These are phyloP conservation scores for Sicyos edulis DNA, from an alignment of 306 rosid genomes.

Conservation along the genomic window DNA sequence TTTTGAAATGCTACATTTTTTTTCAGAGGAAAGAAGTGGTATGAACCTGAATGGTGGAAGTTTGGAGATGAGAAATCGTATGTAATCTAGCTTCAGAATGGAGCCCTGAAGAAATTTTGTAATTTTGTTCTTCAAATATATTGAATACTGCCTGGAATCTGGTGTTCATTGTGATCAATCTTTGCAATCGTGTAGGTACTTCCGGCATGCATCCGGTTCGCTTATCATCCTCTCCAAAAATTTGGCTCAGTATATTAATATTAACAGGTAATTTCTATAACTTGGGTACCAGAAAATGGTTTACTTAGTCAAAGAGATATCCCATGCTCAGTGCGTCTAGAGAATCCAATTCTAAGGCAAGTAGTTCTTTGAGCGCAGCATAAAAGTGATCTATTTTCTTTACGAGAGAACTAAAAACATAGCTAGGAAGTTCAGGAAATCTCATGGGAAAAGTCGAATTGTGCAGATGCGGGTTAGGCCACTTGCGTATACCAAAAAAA, in stretches of 20 bases:
- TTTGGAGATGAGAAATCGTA: slow-evolving; percentile 96
- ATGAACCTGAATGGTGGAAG: slow-evolving; percentile 99
- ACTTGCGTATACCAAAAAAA: too few relatives aligned
- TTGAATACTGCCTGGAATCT: background rate
- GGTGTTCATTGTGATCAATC: slow-evolving; percentile 8
- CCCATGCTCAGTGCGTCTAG: background rate
- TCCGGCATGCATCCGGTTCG: slow-evolving; percentile 80
- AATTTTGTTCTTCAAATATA: background rate
- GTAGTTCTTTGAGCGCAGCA: background rate
- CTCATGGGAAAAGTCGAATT: too few relatives aligned
- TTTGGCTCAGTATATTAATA: slow-evolving; percentile 69
- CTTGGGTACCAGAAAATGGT: slow-evolving; percentile 13
- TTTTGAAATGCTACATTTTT: slow-evolving; percentile 23
- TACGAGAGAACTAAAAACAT: too few relatives aligned
- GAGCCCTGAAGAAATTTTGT: background rate
- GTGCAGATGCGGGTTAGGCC: too few relatives aligned
- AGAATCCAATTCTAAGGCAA: background rate
- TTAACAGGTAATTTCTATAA: slow-evolving; percentile 76
- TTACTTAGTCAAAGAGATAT: background rate
- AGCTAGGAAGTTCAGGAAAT: too few relatives aligned
- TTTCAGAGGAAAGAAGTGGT: slow-evolving; percentile 87
- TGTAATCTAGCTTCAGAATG: slow-evolving; percentile 31
- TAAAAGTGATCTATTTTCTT: background rate
- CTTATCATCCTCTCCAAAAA: slow-evolving; percentile 85
- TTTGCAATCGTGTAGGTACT: slow-evolving; percentile 55